Evolutionary conservation across 768 basidiomycete genomes (phyloP).

Genomic region (Podaxis sp.): DNA sequence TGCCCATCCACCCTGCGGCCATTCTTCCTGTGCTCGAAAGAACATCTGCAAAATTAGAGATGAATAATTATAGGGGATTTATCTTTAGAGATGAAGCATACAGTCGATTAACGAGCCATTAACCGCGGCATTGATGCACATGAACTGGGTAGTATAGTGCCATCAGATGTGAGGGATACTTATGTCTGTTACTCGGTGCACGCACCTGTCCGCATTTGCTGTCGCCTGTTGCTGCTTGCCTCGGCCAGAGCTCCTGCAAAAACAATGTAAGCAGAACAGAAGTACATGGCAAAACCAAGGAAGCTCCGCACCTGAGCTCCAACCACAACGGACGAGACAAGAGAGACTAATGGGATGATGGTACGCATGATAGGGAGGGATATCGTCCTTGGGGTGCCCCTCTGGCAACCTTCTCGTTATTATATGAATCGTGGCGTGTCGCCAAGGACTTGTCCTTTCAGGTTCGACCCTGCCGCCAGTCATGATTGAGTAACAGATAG

Average conservation of each 20-base stretch:
- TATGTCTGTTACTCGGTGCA: neutral
- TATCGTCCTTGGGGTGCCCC: neutral
- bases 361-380: neutral
- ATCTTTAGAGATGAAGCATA: constrained; percentile 22
- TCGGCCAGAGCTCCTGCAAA: neutral
- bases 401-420: neutral
- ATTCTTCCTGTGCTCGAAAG: constrained; percentile 42
- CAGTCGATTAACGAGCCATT: constrained; percentile 46
- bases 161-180: constrained; percentile 3
- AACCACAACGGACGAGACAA: neutral
- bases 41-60: constrained; percentile 36
- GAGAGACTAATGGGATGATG: neutral
- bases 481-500: neutral
- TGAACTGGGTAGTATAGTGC: constrained; percentile 28
- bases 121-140: constrained; percentile 49
- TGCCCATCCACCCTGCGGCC: constrained; percentile 58
- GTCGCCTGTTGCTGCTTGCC: constrained; percentile 24
- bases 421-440: constrained; percentile 1
- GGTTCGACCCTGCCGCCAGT: neutral
- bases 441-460: constrained; percentile 5
- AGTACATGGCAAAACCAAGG: neutral
- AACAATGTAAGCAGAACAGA: neutral
- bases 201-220: constrained; percentile 30
- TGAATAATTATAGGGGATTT: neutral
- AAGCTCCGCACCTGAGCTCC: neutral